Percentiles rank a stretch among this genome's conserved stretches.
Evolutionary conservation across 1,284 basidiomycete species (phyloP).

Genomic region (Sporisorium scitamineum): DNA sequence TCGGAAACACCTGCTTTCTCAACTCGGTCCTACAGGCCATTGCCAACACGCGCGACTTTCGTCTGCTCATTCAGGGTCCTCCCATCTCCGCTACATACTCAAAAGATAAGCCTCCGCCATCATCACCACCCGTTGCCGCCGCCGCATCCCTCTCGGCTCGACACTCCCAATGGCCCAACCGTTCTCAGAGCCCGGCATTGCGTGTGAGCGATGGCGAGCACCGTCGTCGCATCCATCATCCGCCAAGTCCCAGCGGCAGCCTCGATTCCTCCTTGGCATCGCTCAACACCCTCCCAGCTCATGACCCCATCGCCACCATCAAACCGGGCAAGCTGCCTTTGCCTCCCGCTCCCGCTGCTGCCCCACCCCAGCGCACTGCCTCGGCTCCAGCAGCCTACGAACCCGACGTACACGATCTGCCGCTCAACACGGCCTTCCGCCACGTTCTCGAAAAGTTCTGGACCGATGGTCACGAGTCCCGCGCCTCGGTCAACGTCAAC

Average conservation of each 20-base stretch:
- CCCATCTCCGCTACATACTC: conserved; percentile 6
- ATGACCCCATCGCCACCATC: conserved; percentile 41
- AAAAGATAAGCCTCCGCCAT: conserved; percentile 11
- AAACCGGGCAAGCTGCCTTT: conserved; percentile 23
- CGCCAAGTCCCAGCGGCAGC: conserved; percentile 23
- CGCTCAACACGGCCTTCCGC: conserved; percentile 59
- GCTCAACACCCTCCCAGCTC: conserved; percentile 23
- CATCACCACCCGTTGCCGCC: background rate
- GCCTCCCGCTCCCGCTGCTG: conserved; percentile 1
- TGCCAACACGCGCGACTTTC: conserved; percentile 75
- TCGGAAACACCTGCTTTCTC: conserved; percentile 93
- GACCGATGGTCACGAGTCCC: conserved; percentile 33
- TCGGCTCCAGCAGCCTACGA: conserved; percentile 20
- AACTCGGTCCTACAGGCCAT: conserved; percentile 85
- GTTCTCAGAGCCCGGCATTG: conserved; percentile 51
- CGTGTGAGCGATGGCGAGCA: conserved; percentile 53
- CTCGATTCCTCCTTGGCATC: conserved; percentile 37
- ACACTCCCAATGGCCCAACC: conserved; percentile 37
- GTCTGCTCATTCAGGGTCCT: conserved; percentile 73
- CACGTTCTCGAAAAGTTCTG: conserved; percentile 60
- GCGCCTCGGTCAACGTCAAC: conserved; percentile 58
- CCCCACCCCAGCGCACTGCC: background rate
- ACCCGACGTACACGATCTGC: conserved; percentile 43
- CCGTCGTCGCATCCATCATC: conserved; percentile 38
- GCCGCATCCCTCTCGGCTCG: conserved; percentile 7